Evolutionary conservation across 2,329 filamentous ascomycete species (phyloP).

Genomic region (Aaosphaeria arxii): DNA sequence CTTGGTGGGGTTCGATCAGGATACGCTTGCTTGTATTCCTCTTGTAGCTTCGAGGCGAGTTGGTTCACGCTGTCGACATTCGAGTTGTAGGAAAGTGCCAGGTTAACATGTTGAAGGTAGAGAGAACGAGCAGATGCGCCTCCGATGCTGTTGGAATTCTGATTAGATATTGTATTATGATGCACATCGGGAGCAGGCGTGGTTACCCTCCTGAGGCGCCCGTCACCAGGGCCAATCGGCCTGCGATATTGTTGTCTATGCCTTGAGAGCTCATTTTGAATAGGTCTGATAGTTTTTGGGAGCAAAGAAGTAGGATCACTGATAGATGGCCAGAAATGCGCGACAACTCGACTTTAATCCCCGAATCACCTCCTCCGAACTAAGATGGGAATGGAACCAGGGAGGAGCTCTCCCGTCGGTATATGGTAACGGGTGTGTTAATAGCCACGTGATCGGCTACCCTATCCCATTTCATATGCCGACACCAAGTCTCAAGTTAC

Average conservation of each 20-base stretch:
- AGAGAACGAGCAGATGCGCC: slow-evolving; percentile 57
- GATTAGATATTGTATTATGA: not conserved
- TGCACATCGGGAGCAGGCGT: not conserved
- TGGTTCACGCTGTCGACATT: slow-evolving; percentile 47
- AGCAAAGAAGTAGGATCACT: no score
- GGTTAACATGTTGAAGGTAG: slow-evolving; percentile 49
- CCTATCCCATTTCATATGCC: no score
- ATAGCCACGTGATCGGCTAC: no score
- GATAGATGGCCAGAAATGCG: no score
- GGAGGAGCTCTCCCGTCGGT: no score
- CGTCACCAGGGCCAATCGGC: slow-evolving; percentile 57
- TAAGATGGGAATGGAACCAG: no score
- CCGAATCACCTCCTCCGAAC: no score
- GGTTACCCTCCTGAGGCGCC: slow-evolving; percentile 60
- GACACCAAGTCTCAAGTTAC: no score
- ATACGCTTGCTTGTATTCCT: slow-evolving; percentile 14
- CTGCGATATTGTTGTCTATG: slow-evolving; percentile 42
- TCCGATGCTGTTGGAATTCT: slow-evolving; percentile 52
- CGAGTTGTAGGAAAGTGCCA: slow-evolving; percentile 59
- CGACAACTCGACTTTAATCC: no score
- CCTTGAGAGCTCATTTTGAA: slow-evolving; percentile 2
- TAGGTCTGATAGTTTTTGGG: no score
- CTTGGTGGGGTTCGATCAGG: slow-evolving; percentile 26
- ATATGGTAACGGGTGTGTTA: no score
- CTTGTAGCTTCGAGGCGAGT: slow-evolving; percentile 43